These are phyloP conservation scores for Nannochloris sp. DNA, from an alignment of 139 green algal genomes.

Conservation along the genomic window DNA sequence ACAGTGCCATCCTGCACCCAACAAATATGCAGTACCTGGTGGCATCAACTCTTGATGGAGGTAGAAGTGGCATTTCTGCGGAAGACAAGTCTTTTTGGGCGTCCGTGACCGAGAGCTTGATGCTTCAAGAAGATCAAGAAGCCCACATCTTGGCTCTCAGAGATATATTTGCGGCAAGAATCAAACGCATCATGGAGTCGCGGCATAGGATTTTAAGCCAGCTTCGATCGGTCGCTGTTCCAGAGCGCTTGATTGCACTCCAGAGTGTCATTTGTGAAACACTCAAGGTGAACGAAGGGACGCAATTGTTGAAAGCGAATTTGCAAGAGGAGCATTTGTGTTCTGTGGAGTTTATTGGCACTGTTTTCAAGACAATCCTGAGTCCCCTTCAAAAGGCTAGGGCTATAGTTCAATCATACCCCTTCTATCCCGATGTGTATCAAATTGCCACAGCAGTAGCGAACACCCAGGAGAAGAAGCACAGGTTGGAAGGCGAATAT, in stretches of 20 bases:
- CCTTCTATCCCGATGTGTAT: constrained; percentile 36
- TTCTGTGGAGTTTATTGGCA: constrained; percentile 39
- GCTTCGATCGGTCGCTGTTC: constrained; percentile 27
- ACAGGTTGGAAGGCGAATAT: too few relatives aligned
- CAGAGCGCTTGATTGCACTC: constrained; percentile 29
- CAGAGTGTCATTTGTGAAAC: constrained; percentile 31
- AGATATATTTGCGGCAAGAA: constrained; percentile 28
- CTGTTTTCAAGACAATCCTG: constrained; percentile 38
- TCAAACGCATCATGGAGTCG: constrained; percentile 27
- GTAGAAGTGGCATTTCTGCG: constrained; percentile 18
- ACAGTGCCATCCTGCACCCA: constrained; percentile 31
- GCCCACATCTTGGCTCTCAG: constrained; percentile 22
- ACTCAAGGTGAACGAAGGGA: constrained; percentile 36
- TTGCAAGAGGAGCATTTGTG: constrained; percentile 36
- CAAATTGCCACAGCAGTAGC: constrained; percentile 27
- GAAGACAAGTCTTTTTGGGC: constrained; percentile 26
- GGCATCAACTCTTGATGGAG: constrained; percentile 27
- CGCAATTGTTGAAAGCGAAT: constrained; percentile 30
- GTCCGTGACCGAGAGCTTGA: constrained; percentile 11
- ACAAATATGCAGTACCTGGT: constrained; percentile 40
- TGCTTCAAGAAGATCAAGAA: constrained; percentile 24
- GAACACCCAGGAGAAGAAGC: constrained; percentile 1
- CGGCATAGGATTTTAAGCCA: constrained; percentile 23
- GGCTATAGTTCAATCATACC: constrained; percentile 35
- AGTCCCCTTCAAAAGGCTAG: constrained; percentile 29